Evolutionary conservation across 1,139 yeast genomes (phyloP).

Genomic region (Pneumocystis canis): DNA sequence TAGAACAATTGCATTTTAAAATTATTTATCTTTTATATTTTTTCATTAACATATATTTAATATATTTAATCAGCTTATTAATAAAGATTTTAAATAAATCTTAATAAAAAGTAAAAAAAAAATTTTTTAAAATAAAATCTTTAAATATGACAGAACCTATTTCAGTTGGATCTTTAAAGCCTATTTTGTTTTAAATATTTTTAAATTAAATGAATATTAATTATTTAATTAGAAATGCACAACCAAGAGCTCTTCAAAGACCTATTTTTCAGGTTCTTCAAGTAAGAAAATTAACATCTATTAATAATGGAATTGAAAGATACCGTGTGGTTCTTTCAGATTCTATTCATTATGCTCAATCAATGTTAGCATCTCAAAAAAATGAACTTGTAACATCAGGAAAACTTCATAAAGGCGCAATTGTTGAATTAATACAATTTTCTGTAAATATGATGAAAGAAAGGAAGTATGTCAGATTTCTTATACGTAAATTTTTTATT

Average conservation of each 20-base stretch:
- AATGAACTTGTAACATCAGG: slow-evolving; percentile 12
- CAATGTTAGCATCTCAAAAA: slow-evolving; percentile 15
- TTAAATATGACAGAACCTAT: not conserved
- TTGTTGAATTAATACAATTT: slow-evolving; percentile 14
- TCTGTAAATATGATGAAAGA: slow-evolving; percentile 14
- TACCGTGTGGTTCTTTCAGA: slow-evolving; percentile 17
- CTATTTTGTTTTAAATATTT: not conserved
- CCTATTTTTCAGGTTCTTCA: slow-evolving; percentile 16
- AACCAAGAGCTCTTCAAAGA: slow-evolving; percentile 7
- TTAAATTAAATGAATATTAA: not conserved
- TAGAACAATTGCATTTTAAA: not conserved
- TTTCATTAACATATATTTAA: not conserved
- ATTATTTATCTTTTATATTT: not conserved
- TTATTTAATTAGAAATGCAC: not conserved
- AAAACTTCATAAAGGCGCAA: slow-evolving; percentile 12
- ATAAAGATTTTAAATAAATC: too few relatives aligned
- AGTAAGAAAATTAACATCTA: slow-evolving; percentile 13
- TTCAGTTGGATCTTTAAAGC: not conserved
- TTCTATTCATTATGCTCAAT: slow-evolving; percentile 15
- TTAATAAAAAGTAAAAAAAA: too few relatives aligned
- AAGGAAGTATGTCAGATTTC: slow-evolving; percentile 4
- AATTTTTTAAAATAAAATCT: not conserved
- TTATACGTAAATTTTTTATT: too few relatives aligned
- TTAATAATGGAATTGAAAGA: slow-evolving; percentile 11
- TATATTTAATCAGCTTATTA: too few relatives aligned